phyloP scores from a whole-genome alignment of 2,329 filamentous ascomycete genomes.

The Colletotrichum endophyticum region DNA sequence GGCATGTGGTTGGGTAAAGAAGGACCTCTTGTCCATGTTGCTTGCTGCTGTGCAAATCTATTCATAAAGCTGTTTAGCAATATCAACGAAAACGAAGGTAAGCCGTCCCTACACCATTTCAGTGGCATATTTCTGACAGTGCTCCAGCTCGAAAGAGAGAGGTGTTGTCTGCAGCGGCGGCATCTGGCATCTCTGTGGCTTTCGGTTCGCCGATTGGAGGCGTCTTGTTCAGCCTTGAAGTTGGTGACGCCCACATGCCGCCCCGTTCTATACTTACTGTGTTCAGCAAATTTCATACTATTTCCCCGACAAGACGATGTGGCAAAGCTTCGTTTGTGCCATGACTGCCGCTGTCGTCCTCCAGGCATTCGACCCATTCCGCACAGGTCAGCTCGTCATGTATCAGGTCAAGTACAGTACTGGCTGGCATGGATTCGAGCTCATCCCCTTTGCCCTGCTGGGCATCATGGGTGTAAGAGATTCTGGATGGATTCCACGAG shows the following conservation, averaged over 20 bases:
- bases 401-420: slow-evolving; percentile 95
- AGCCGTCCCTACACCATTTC: slow-evolving; percentile 6
- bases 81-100: slow-evolving; percentile 87
- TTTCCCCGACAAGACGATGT: slow-evolving; percentile 99
- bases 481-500: neutral
- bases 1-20: slow-evolving; percentile 98
- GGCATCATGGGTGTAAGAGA: slow-evolving; percentile 76
- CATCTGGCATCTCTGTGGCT: slow-evolving; percentile 90
- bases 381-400: slow-evolving; percentile 92
- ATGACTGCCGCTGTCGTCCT: slow-evolving; percentile 97
- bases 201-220: slow-evolving; percentile 95
- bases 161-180: slow-evolving; percentile 88
- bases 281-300: slow-evolving; percentile 90
- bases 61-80: slow-evolving; percentile 88
- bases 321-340: slow-evolving; percentile 98
- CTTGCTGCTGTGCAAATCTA: slow-evolving; percentile 93
- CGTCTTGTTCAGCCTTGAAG: slow-evolving; percentile 93
- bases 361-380: slow-evolving; percentile 91
- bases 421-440: slow-evolving; percentile 93
- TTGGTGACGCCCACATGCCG: slow-evolving; percentile 34
- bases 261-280: slow-evolving; percentile 1
- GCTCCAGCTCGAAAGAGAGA: slow-evolving; percentile 84
- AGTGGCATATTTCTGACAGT: neutral
- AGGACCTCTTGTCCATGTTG: slow-evolving; percentile 92
- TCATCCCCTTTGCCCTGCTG: slow-evolving; percentile 84